Conservation (phyloP, 2,329 filamentous ascomycete genomes). For the Clarireedia homoeocarpa region DNA sequence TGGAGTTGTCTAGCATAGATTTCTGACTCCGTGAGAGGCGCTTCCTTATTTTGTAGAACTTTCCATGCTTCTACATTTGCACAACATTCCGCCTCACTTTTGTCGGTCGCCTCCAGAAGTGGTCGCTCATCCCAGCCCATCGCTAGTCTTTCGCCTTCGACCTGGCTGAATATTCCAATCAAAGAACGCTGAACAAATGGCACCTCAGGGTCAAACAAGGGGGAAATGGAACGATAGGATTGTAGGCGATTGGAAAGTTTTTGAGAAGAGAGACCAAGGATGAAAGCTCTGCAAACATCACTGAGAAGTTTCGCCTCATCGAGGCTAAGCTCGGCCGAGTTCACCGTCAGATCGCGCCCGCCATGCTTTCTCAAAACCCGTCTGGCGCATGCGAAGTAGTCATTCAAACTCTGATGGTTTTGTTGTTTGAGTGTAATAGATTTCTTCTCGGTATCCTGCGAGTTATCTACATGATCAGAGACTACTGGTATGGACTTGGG, state of each 20-base stretch:
- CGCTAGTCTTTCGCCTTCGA: conserved; percentile 48
- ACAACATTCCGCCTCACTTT: conserved; percentile 32
- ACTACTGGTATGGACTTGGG: neutral
- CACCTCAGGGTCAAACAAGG: conserved; percentile 26
- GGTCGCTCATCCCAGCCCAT: conserved; percentile 37
- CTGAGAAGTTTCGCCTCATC: conserved; percentile 43
- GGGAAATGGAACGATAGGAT: conserved; percentile 39
- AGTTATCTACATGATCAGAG: neutral
- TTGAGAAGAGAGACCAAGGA: conserved; percentile 44
- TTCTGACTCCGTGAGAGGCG: conserved; percentile 36
- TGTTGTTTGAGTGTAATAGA: conserved; percentile 23
- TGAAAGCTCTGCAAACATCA: conserved; percentile 44
- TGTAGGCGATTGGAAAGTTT: conserved; percentile 38
- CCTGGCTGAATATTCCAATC: conserved; percentile 43
- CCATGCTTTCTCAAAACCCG: conserved; percentile 24
- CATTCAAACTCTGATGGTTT: conserved; percentile 22
- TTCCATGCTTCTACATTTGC: conserved; percentile 39
- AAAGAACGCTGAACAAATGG: conserved; percentile 37
- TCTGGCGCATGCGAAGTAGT: conserved; percentile 27
- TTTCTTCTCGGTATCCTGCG: neutral
- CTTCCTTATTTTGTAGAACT: conserved; percentile 29
- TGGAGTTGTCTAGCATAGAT: conserved; percentile 47
- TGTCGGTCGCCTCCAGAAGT: conserved; percentile 31
- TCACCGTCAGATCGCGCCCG: conserved; percentile 23
- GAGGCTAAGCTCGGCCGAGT: conserved; percentile 17